Evolutionary conservation across 2,329 filamentous ascomycete species (phyloP), one percentile per base, ranked within the genome.

Genomic region (Colletotrichum caudatum): DNA sequence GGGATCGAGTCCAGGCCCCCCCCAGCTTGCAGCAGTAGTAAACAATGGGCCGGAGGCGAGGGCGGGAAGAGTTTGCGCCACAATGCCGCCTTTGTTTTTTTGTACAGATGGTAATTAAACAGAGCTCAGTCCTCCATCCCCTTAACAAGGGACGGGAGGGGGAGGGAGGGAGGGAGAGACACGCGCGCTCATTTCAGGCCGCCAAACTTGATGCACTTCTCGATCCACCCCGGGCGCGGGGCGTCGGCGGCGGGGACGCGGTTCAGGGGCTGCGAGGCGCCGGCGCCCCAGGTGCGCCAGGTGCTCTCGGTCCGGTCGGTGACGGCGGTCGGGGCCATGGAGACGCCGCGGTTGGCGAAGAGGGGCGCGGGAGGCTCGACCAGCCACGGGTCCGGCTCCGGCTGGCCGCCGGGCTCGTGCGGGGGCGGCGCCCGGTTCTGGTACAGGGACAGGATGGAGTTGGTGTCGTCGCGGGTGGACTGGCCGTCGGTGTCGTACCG

Each of bases 231-330:
- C 50, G 61, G 60, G 3, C 62, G 62, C 9, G 66, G 65, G 12
- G 71, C 71, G 11, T 64, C 44, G 9, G 67, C 54, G 11, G 67
- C 66, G 20, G 44, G 63, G 29, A 51, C 18, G 33, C 26, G 64
- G 9, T 57, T 41, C 51, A 48, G 29, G 3, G 72, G 72, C 44
- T 64, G 70, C 1, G 48, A 60, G 0, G 67, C 63, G 12, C 72
- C 72, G 5, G 41, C 72, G 9, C 72, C 72, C 72, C 72, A 74
- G 63, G 66, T 74, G 6, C 63, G 64, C 72, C 72, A 74, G n/a
- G 72, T 73, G 29, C 72, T 74, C 33, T 74, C 72, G 7, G 66
- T 70, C 26, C 64, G 51, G 20, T 58, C 29, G 12, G 67, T 71
- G 26, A 46, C 56, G 33, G 69, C 69, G 2, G 72, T 72, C 44